Base-by-base conservation (phyloP, 441 rosid genomes). In the Populus hybrid region DNA sequence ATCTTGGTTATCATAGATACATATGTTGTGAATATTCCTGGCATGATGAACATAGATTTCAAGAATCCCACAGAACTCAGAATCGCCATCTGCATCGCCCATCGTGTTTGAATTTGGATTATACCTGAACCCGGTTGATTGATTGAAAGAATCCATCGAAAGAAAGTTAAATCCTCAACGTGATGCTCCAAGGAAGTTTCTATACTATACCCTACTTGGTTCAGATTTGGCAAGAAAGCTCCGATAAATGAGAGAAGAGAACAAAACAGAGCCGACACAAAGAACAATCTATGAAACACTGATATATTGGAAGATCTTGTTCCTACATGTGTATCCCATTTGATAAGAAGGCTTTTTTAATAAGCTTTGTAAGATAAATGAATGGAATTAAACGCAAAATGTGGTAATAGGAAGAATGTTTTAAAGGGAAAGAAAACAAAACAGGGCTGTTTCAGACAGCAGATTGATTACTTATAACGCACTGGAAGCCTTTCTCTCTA, bases 1-100 rank as follows among this genome's bases (percentile, higher is more conserved):
- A 79, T 93, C 98, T 84, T 95, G 99, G 78, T 93, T 90, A 46
- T 93, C 94, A 70, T 95, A 93, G 85, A 95, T 93, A 67, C 99
- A 95, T 23, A 95, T 95, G 89, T 95, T 95, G 88, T 95, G 98
- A 70, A 95, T 93, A 82, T 95, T 91, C 85, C 94, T 90, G 14
- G 99, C 99, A 74, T 93, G 90, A 76, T 95, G 98, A 77, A 95
- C 93, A 79, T 75, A 89, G 70, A 95, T 88, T 83, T 91, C 90
- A 34, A 95, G 97, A 76, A 90, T 78, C 6, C 91, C 92, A 1
- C 88, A 86, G 76, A 88, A 86, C 36, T 83, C 90, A 36, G 88
- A 66, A 40, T 81, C 87, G 19, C 75, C 81, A 34, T 80, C 87
- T 12, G 69, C 86, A 40, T 78, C 83, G 11, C 50, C 83, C 75